Base-by-base conservation (phyloP, 345 rosid genomes). In the Litchi chinensis region DNA sequence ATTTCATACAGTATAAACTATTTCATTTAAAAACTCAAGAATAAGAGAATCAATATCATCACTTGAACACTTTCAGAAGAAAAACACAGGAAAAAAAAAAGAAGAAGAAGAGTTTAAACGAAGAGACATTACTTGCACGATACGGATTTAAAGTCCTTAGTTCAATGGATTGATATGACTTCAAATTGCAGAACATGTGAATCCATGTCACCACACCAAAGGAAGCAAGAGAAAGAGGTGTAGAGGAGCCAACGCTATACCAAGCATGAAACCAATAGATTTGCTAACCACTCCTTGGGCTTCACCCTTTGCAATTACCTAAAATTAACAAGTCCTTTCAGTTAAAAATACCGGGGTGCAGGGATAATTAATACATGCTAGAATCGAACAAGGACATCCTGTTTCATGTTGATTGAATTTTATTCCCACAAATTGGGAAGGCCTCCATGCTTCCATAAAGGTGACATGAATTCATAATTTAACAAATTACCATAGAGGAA, bases 231-330 rank as follows among this genome's bases (percentile, higher is more conserved):
- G 97, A 92, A 79, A 93, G 91, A 71, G 97, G 81, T 46, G 85
- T 88, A 18, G 97, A 96, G 24, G 95, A 87, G 83, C 99, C 87
- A 94, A 68, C 73, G 92, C 92, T 79, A 96, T 96, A 76, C 99
- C 99, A 37, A 96, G 87, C 82, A 83, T 64, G 41, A 96, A 93
- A 72, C 97, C 98, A 67, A 94, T 66, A 76, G 92, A 91, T 84
- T 91, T 94, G 91, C 98, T 94, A 80, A 94, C 93, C 99, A 96
- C 94, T 86, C 99, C 99, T 85, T 96, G 99, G 86, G 99, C 99
- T 91, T 96, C 99, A 78, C 97, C 99, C 77, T 94, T 96, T 48
- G 97, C 99, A 68, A 96, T 96, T 65, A 96, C 97, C 99, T 93
- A 83, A 50, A 83, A 65, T 77, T 59, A 75, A 73, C 54, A 78